Percentiles rank a stretch among this genome's conserved stretches.
Evolutionary conservation across 345 rosid genomes (phyloP).

Genomic region (Mangifera indica): DNA sequence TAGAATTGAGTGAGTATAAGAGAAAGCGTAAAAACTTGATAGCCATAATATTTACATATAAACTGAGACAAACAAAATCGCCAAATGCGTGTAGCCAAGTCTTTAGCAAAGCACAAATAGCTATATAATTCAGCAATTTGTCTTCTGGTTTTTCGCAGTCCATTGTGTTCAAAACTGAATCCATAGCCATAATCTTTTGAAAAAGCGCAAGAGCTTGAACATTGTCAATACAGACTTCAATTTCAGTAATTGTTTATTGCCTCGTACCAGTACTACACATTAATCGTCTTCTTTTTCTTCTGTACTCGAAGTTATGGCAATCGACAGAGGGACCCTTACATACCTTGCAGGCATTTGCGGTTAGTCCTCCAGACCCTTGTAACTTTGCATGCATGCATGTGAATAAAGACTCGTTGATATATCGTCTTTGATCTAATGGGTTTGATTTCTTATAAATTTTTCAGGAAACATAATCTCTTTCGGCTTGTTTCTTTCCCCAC

Average conservation of each 20-base stretch:
- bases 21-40: no score
- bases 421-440: no score
- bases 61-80: not conserved
- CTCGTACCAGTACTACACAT: no score
- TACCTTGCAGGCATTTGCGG: slow-evolving; percentile 61
- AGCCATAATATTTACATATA: not conserved
- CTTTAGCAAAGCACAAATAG: not conserved
- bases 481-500: slow-evolving; percentile 63
- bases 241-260: no score
- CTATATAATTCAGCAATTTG: not conserved
- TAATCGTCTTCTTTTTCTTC: no score
- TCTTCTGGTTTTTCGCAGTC: not conserved
- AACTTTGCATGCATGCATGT: no score
- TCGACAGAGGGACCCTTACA: slow-evolving; percentile 31
- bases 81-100: not conserved
- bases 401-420: no score
- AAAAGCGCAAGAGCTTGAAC: no score
- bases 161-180: not conserved
- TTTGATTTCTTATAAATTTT: not conserved
- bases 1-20: no score
- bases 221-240: not conserved
- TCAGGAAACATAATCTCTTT: slow-evolving; percentile 77
- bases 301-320: slow-evolving; percentile 11
- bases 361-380: slow-evolving; percentile 35
- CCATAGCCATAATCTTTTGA: not conserved